These are phyloP conservation scores for Candida sojae DNA, from an alignment of 1,139 yeast species.

Conservation along the genomic window DNA sequence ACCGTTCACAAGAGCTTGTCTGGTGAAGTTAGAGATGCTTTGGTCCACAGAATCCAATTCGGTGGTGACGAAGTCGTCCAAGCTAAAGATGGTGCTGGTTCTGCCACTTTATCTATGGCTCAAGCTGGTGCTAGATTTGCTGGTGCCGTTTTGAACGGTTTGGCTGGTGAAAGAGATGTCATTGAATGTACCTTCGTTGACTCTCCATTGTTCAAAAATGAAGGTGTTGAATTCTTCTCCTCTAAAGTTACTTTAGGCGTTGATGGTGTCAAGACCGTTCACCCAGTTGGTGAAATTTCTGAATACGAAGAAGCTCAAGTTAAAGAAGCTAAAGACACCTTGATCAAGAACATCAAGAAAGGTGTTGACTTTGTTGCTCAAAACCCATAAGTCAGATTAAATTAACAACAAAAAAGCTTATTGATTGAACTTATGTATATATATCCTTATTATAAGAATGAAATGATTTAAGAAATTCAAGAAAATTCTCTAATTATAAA, in stretches of 20 bases:
- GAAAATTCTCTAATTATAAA: background rate
- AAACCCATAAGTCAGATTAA: slow-evolving; percentile 39
- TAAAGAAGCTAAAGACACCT: slow-evolving; percentile 54
- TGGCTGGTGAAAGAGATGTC: slow-evolving; percentile 50
- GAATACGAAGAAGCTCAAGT: slow-evolving; percentile 61
- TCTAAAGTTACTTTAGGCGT: slow-evolving; percentile 62
- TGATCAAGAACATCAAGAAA: slow-evolving; percentile 57
- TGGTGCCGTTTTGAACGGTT: slow-evolving; percentile 58
- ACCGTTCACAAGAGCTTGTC: slow-evolving; percentile 51
- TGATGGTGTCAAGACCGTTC: slow-evolving; percentile 59
- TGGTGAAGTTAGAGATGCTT: slow-evolving; percentile 60
- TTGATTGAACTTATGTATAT: background rate
- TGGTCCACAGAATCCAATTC: slow-evolving; percentile 87
- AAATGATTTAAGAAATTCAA: background rate
- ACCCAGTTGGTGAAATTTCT: slow-evolving; percentile 56
- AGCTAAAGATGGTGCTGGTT: slow-evolving; percentile 94
- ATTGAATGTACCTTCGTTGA: slow-evolving; percentile 56
- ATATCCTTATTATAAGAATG: background rate
- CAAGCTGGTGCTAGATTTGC: slow-evolving; percentile 89
- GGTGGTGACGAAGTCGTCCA: slow-evolving; percentile 98
- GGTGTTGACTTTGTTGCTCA: slow-evolving; percentile 58
- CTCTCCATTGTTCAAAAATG: slow-evolving; percentile 48
- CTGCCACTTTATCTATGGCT: slow-evolving; percentile 96
- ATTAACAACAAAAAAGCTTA: background rate
- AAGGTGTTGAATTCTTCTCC: slow-evolving; percentile 60